These are phyloP conservation scores for Lactifluus echinatus DNA, from an alignment of 768 basidiomycete species.

Conservation along the genomic window DNA sequence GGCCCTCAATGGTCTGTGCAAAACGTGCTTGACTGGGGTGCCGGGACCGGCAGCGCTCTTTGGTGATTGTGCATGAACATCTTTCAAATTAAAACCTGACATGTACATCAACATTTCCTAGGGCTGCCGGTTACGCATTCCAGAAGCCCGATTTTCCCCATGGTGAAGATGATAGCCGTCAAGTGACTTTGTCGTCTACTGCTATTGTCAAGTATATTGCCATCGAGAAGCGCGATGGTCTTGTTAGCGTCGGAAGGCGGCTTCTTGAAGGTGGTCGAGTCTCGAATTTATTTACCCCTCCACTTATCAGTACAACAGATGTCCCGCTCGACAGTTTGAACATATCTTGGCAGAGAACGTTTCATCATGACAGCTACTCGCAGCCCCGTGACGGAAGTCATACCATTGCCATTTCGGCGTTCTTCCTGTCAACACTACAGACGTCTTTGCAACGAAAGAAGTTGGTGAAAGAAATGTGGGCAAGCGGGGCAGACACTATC, in stretches of 20 bases:
- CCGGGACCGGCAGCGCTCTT: conserved; percentile 72
- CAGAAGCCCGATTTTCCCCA: conserved; percentile 31
- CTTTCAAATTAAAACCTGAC: not conserved
- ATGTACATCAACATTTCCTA: conserved; percentile 24
- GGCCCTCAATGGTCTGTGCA: conserved; percentile 52
- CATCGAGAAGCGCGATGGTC: conserved; percentile 69
- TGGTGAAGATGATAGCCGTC: conserved; percentile 19
- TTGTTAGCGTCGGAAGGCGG: conserved; percentile 57
- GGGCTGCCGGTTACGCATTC: conserved; percentile 64
- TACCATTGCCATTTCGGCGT: conserved; percentile 74
- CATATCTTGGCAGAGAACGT: conserved; percentile 49
- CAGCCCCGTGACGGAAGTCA: conserved; percentile 36
- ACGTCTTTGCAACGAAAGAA: conserved; percentile 51
- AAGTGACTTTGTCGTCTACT: conserved; percentile 38
- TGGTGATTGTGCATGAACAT: conserved; percentile 41
- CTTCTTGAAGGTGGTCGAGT: conserved; percentile 44
- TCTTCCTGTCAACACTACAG: conserved; percentile 69
- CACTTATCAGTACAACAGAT: conserved; percentile 30
- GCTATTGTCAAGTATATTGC: conserved; percentile 57
- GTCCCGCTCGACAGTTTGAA: conserved; percentile 38
- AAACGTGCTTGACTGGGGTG: conserved; percentile 75
- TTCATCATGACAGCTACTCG: conserved; percentile 40
- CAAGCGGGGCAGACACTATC: conserved; percentile 78
- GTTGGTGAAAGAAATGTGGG: conserved; percentile 81
- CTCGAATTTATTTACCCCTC: not conserved